Conservation (phyloP, 2,329 filamentous ascomycete genomes). For the Akanthomyces dipterigenus region DNA sequence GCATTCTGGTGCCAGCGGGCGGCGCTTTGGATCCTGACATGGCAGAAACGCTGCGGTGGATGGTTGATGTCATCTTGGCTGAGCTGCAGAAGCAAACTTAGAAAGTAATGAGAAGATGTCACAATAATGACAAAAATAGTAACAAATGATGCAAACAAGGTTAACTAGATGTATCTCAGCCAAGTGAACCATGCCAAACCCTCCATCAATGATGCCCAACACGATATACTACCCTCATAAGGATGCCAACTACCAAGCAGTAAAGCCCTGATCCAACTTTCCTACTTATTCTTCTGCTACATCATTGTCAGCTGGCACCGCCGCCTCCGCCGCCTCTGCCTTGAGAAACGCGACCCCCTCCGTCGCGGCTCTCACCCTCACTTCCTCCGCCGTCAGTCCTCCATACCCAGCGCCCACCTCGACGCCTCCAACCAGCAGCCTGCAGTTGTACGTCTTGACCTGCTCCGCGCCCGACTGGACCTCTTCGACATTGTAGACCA, state of each 20-base stretch:
- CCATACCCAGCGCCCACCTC: slow-evolving; percentile 38
- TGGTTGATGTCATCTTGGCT: slow-evolving; percentile 54
- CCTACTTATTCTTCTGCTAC: background rate
- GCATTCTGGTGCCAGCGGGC: slow-evolving; percentile 43
- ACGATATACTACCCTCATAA: background rate
- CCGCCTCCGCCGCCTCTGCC: slow-evolving; percentile 11
- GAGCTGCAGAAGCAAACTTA: slow-evolving; percentile 29
- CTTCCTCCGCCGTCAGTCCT: slow-evolving; percentile 44
- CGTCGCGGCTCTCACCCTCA: slow-evolving; percentile 49
- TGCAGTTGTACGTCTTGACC: slow-evolving; percentile 34
- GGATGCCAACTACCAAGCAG: background rate
- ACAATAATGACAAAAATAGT: background rate
- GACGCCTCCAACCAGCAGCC: slow-evolving; percentile 41
- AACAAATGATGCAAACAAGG: background rate
- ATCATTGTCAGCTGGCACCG: background rate
- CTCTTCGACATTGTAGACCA: slow-evolving; percentile 45
- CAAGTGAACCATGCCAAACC: background rate
- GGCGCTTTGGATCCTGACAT: slow-evolving; percentile 49
- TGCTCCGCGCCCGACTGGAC: slow-evolving; percentile 15
- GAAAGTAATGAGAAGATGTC: background rate
- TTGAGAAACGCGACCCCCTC: slow-evolving; percentile 35
- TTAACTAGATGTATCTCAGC: background rate
- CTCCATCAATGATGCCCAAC: background rate
- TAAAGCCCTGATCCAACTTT: background rate
- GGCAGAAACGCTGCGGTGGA: slow-evolving; percentile 59